A percentile compares a stretch with the other conserved stretches of the same genome.
phyloP scores from a whole-genome alignment of 768 basidiomycete species.

The Mycena galericulata region DNA sequence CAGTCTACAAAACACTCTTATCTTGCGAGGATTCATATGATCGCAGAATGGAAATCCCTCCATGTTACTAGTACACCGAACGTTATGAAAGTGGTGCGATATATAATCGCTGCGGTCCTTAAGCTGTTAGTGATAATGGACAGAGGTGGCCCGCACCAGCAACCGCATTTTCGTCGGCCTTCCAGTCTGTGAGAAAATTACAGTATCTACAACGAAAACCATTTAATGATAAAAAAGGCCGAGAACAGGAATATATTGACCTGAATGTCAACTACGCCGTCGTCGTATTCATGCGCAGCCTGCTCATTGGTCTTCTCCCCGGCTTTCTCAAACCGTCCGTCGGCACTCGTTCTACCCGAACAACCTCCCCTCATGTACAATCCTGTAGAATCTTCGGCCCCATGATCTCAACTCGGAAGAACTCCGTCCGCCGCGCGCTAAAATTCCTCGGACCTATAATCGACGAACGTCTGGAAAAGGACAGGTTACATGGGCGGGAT shows the following conservation, averaged over 20 bases:
- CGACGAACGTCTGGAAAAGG: slow-evolving; percentile 40
- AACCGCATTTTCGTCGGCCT: slow-evolving; percentile 13
- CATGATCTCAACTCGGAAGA: neutral
- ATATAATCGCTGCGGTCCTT: too few species aligned
- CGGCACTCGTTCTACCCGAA: neutral
- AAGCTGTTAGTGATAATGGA: too few species aligned
- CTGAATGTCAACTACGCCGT: neutral
- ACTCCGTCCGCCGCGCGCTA: neutral
- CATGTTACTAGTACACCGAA: neutral
- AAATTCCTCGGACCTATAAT: slow-evolving; percentile 44
- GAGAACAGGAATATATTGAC: slow-evolving; percentile 1
- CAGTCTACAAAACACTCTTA: neutral
- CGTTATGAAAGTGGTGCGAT: neutral
- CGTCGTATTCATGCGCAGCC: neutral
- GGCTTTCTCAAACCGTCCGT: neutral
- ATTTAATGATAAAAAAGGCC: neutral
- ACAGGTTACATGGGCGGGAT: slow-evolving; percentile 39
- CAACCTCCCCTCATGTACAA: neutral
- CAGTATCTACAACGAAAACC: neutral
- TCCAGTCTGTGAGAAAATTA: neutral
- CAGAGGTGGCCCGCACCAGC: slow-evolving; percentile 1
- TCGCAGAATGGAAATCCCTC: slow-evolving; percentile 1
- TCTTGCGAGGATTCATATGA: neutral
- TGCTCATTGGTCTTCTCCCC: neutral
- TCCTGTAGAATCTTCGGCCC: neutral